Conservation (phyloP, 208 protist species). For the Angomonas ambiguus region DNA sequence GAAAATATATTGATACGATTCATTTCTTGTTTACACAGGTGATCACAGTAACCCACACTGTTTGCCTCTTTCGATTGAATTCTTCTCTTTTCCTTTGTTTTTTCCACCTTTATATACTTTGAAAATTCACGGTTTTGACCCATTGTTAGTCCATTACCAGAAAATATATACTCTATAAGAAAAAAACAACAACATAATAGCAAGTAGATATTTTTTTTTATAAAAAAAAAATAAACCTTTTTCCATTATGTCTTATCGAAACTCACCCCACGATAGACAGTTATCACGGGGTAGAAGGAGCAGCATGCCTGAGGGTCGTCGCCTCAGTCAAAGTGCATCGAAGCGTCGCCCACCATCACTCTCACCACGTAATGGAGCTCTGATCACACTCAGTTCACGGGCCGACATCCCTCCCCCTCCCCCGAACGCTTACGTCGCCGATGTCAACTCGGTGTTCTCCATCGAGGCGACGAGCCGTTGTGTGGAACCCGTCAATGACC, state of each 20-base stretch:
- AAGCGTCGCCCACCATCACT: not conserved
- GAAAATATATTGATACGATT: too few relatives aligned
- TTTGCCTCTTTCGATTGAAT: too few relatives aligned
- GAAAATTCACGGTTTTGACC: not conserved
- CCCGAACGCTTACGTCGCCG: slow-evolving; percentile 28
- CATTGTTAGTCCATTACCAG: not conserved
- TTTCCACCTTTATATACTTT: slow-evolving; percentile 15
- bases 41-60: too few relatives aligned
- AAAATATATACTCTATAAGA: slow-evolving; percentile 3
- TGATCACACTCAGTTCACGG: not conserved
- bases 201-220: not conserved
- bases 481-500: slow-evolving; percentile 54
- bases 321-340: not conserved
- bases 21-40: too few relatives aligned
- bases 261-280: not conserved
- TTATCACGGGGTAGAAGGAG: not conserved
- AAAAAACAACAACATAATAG: not conserved
- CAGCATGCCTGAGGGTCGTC: not conserved
- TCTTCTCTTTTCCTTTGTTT: too few relatives aligned
- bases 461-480: slow-evolving; percentile 42
- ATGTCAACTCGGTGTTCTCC: slow-evolving; percentile 62
- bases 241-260: not conserved
- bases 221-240: not conserved
- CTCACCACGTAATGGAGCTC: not conserved
- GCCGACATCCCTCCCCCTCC: slow-evolving; percentile 1